Conservation (phyloP, 345 rosid genomes). For the Eucalyptus pauciflora region DNA sequence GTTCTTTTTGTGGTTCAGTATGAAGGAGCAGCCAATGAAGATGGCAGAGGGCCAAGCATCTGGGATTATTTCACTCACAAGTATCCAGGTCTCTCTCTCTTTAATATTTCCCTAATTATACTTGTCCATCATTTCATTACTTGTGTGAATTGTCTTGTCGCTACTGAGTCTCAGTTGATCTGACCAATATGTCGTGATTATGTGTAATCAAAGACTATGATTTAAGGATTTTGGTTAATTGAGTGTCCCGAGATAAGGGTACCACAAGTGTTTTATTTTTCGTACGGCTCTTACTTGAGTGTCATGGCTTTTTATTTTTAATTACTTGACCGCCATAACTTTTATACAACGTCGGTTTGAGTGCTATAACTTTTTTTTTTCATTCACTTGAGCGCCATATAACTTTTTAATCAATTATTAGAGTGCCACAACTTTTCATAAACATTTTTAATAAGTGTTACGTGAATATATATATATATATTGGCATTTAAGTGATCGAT, state of each 20-base stretch:
- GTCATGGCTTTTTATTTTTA: no score
- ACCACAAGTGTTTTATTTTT: no score
- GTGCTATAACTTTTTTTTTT: no score
- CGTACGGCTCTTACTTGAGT: no score
- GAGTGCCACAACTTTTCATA: no score
- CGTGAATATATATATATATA: no score
- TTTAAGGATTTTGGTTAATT: background rate
- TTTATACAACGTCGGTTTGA: no score
- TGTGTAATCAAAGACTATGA: background rate
- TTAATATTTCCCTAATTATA: background rate
- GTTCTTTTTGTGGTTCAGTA: background rate
- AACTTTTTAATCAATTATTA: no score
- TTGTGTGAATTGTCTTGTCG: background rate
- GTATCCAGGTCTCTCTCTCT: background rate
- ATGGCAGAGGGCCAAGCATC: background rate
- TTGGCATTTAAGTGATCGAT: no score
- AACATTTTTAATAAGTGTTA: no score
- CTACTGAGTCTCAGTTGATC: background rate
- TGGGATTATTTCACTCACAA: background rate
- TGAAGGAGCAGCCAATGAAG: background rate
- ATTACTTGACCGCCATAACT: no score
- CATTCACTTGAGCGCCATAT: no score
- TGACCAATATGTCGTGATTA: background rate
- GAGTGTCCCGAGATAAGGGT: background rate
- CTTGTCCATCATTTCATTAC: background rate